Evolutionary conservation across 2,329 filamentous ascomycete species (phyloP).

Genomic region (Fusarium clavum): DNA sequence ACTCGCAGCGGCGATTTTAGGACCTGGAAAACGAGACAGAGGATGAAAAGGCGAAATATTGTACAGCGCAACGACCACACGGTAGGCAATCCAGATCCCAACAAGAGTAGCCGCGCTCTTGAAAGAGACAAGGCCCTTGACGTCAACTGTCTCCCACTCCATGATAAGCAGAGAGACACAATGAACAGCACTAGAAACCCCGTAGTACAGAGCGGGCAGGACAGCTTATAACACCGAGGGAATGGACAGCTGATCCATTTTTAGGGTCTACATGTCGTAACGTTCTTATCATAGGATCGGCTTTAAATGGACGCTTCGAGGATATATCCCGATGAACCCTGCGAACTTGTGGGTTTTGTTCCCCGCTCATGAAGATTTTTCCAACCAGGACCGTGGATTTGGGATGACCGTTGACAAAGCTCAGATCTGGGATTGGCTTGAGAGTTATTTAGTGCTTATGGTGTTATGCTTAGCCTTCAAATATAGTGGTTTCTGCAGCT

Average conservation of each 20-base stretch:
- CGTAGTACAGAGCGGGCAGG: rapidly evolving
- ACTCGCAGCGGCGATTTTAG: constrained; percentile 51
- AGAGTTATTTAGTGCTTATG: not conserved
- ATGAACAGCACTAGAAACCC: too few relatives aligned
- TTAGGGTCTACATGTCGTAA: not conserved
- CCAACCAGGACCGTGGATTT: not conserved
- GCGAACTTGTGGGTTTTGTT: not conserved
- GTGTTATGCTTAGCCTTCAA: not conserved
- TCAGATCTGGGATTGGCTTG: not conserved
- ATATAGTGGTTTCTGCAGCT: not conserved
- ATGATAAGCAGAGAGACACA: not conserved
- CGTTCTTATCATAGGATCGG: constrained; percentile 4
- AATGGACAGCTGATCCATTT: not conserved
- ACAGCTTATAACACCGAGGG: not conserved
- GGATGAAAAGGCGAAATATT: constrained; percentile 57
- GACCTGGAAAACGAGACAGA: constrained; percentile 53
- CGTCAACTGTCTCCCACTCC: not conserved
- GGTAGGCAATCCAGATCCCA: constrained; percentile 48
- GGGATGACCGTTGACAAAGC: not conserved
- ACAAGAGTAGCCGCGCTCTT: constrained; percentile 28
- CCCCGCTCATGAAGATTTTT: constrained; percentile 3
- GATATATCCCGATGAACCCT: constrained; percentile 2
- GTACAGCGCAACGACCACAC: constrained; percentile 47
- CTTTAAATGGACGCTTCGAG: constrained; percentile 8
- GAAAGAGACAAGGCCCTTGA: not conserved